phyloP scores from a whole-genome alignment of 441 rosid species.

The Sinapis alba region DNA sequence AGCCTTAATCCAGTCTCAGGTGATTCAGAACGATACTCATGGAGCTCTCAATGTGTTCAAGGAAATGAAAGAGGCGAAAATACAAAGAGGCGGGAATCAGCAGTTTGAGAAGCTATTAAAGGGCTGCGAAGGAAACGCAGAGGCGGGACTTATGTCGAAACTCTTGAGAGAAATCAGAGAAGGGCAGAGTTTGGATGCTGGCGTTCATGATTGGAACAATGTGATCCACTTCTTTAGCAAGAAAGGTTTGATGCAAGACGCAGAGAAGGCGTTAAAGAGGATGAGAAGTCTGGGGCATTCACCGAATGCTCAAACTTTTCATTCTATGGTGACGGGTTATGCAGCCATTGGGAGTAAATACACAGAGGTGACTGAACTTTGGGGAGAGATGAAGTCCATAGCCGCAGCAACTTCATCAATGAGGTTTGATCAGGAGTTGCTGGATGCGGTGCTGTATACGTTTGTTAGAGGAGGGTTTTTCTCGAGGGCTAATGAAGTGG shows the following conservation, averaged over 20 bases:
- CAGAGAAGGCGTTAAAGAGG: constrained; percentile 84
- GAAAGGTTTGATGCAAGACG: constrained; percentile 91
- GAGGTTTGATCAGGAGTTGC: constrained; percentile 90
- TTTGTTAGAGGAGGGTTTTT: constrained; percentile 94
- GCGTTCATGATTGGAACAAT: constrained; percentile 88
- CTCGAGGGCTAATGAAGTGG: constrained; percentile 81
- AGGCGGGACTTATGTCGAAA: constrained; percentile 76
- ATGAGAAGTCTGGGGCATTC: constrained; percentile 80
- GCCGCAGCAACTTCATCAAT: constrained; percentile 64
- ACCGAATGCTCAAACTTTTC: constrained; percentile 94
- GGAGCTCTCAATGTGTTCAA: constrained; percentile 77
- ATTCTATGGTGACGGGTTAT: constrained; percentile 88
- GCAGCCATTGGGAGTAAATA: constrained; percentile 92
- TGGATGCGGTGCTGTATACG: constrained; percentile 82
- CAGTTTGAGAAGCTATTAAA: constrained; percentile 68
- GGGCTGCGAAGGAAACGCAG: constrained; percentile 62
- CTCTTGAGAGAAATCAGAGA: constrained; percentile 80
- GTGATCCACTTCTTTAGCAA: constrained; percentile 86
- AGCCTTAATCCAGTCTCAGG: constrained; percentile 60
- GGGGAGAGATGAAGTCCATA: constrained; percentile 94
- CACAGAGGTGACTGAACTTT: constrained; percentile 81
- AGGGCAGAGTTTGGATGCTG: constrained; percentile 70
- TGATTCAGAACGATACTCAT: constrained; percentile 61
- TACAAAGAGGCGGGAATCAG: constrained; percentile 56
- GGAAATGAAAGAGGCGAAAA: constrained; percentile 76